These are phyloP conservation scores for Phytophthora agathidicida DNA, from an alignment of 352 stramenopile genomes.

Conservation along the genomic window DNA sequence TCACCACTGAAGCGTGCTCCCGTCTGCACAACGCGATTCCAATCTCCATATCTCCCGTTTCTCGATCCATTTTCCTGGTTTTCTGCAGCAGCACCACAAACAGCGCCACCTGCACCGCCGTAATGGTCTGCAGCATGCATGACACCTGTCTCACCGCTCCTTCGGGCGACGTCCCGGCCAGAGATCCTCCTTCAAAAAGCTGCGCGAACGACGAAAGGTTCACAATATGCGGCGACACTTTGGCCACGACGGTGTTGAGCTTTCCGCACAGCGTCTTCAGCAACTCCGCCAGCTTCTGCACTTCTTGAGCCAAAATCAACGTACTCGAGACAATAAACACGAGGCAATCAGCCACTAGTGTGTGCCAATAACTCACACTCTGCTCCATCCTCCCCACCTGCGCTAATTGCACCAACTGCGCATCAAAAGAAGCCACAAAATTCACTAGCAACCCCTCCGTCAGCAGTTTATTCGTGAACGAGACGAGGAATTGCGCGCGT, in stretches of 20 bases:
- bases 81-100: slow-evolving; percentile 69
- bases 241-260: slow-evolving; percentile 62
- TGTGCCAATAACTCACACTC: slow-evolving; percentile 80
- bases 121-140: slow-evolving; percentile 80
- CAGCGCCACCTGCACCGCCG: slow-evolving; percentile 70
- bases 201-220: slow-evolving; percentile 80
- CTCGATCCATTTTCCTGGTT: slow-evolving; percentile 66
- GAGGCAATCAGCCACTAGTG: slow-evolving; percentile 69
- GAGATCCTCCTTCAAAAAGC: slow-evolving; percentile 71
- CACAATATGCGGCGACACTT: slow-evolving; percentile 84
- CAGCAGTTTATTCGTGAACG: slow-evolving; percentile 76
- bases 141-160: slow-evolving; percentile 75
- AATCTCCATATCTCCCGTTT: slow-evolving; percentile 54
- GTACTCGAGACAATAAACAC: slow-evolving; percentile 69
- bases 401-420: slow-evolving; percentile 59
- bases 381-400: slow-evolving; percentile 65
- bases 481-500: slow-evolving; percentile 64
- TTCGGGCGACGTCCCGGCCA: slow-evolving; percentile 67
- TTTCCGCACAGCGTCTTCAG: slow-evolving; percentile 64
- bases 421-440: slow-evolving; percentile 52
- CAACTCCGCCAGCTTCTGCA: slow-evolving; percentile 54
- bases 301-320: slow-evolving; percentile 55
- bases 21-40: slow-evolving; percentile 46
- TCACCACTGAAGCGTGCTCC: slow-evolving; percentile 59
- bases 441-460: slow-evolving; percentile 54